These are phyloP conservation scores for Acacia melanoxylon DNA, from an alignment of 306 rosid genomes.

Conservation along the genomic window DNA sequence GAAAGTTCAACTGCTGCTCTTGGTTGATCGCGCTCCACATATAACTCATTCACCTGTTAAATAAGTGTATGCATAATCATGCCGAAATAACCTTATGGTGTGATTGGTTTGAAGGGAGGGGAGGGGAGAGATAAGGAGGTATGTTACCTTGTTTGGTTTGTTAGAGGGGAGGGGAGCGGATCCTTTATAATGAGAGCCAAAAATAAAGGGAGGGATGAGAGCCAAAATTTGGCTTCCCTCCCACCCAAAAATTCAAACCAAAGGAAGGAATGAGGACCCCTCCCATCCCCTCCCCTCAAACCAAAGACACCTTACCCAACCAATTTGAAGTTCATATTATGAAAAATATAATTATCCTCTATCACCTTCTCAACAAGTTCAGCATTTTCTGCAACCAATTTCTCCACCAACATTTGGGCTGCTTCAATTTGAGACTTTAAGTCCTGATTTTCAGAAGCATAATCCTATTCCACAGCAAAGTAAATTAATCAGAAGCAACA, in stretches of 20 bases:
- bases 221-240: no score
- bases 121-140: no score
- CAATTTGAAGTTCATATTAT: conserved; percentile 13
- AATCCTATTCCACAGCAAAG: conserved; percentile 38
- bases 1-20: conserved; percentile 34
- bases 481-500: conserved; percentile 29
- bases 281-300: no score
- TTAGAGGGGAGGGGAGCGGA: no score
- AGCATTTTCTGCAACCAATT: conserved; percentile 71
- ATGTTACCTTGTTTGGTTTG: no score
- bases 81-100: conserved; percentile 29
- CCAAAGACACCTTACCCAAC: conserved; percentile 29
- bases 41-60: conserved; percentile 62
- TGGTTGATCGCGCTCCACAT: conserved; percentile 47
- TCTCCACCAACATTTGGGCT: conserved; percentile 63
- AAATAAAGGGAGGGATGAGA: no score
- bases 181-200: no score
- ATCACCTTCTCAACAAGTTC: conserved; percentile 93
- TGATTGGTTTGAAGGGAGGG: no score
- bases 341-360: background rate
- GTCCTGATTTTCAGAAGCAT: conserved; percentile 51
- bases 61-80: conserved; percentile 14
- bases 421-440: conserved; percentile 76
- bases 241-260: no score
- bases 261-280: no score